Evolutionary conservation across 202 grass and related monocot genomes (phyloP).

Genomic region (Carex sylvatica): DNA sequence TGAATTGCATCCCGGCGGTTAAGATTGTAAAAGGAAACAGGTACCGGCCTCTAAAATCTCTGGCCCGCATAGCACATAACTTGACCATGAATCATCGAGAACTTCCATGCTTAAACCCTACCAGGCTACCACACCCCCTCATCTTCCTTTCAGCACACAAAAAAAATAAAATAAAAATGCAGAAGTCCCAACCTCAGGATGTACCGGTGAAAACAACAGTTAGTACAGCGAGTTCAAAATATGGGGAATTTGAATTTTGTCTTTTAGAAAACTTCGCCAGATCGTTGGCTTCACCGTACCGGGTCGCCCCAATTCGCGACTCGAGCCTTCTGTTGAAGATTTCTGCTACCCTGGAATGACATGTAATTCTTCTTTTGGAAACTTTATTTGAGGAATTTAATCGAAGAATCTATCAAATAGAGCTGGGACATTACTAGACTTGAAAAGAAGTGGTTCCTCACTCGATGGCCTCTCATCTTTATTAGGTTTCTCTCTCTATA

Average conservation of each 20-base stretch:
- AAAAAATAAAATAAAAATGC: too few relatives aligned
- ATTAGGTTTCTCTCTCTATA: neutral
- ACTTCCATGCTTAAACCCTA: too few relatives aligned
- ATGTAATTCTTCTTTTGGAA: neutral
- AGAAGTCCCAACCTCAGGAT: neutral
- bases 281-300: neutral
- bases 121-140: too few relatives aligned
- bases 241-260: neutral
- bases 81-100: too few relatives aligned
- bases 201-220: neutral
- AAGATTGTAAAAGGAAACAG: too few relatives aligned
- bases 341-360: neutral
- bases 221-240: neutral
- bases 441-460: neutral
- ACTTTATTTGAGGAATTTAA: neutral
- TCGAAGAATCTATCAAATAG: neutral
- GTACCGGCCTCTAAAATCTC: too few relatives aligned
- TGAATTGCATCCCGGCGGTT: too few relatives aligned
- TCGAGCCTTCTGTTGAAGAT: neutral
- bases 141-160: too few relatives aligned
- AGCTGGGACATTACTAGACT: neutral
- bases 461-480: neutral
- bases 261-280: neutral
- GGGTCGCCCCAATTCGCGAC: neutral
- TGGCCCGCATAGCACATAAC: neutral